phyloP scores from a whole-genome alignment of 2,329 filamentous ascomycete species.

The Diaporthe vaccinii region DNA sequence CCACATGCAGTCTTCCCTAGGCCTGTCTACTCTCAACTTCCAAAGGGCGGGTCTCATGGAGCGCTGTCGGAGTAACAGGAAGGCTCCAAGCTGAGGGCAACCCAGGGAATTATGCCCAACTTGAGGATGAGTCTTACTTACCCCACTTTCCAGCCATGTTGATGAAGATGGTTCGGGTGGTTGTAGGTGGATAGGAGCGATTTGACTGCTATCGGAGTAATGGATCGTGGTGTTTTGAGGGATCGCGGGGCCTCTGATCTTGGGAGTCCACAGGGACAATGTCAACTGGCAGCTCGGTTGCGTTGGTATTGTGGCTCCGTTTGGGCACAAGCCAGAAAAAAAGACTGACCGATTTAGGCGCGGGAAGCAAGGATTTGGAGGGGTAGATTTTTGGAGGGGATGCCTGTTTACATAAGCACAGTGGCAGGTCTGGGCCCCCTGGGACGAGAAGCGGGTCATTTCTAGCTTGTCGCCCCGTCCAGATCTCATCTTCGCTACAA shows the following conservation, averaged over 20 bases:
- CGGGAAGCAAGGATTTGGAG: constrained; percentile 28
- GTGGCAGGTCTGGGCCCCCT: not conserved
- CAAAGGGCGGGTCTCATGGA: not conserved
- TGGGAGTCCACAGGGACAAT: constrained; percentile 17
- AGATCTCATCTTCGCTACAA: not conserved
- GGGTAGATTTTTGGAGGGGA: constrained; percentile 29
- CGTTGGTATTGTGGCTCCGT: constrained; percentile 29
- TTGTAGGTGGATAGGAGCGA: not conserved
- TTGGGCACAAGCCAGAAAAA: constrained; percentile 31
- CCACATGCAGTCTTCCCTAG: not conserved
- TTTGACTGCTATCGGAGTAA: not conserved
- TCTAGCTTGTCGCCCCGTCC: not conserved
- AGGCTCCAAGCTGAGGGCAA: not conserved
- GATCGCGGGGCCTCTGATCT: not conserved
- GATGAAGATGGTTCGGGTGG: not conserved
- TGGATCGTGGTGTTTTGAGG: not conserved
- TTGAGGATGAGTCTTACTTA: constrained; percentile 33
- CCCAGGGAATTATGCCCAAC: not conserved
- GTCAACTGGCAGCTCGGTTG: constrained; percentile 26
- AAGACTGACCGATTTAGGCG: constrained; percentile 30
- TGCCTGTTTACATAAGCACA: constrained; percentile 21
- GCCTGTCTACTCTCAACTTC: not conserved
- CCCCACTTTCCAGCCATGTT: constrained; percentile 41
- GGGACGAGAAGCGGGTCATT: not conserved
- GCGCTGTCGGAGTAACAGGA: not conserved